A percentile compares a stretch with the other conserved stretches of the same genome.
phyloP scores from a whole-genome alignment of 108 stramenopile genomes.

The Nitzschia inconspicua region DNA sequence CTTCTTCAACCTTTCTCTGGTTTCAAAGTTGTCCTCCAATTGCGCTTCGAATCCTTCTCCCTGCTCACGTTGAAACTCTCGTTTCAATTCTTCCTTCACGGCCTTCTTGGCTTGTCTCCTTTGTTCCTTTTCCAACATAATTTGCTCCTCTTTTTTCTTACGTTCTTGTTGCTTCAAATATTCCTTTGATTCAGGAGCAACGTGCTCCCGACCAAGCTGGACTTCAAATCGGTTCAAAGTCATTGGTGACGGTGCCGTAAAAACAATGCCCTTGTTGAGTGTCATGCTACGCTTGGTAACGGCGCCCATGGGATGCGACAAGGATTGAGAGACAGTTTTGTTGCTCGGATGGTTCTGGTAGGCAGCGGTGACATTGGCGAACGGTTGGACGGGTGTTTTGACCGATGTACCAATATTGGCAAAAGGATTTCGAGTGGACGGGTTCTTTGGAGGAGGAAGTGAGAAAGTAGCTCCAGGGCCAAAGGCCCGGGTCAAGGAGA shows the following conservation, averaged over 20 bases:
- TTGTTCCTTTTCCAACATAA: background rate
- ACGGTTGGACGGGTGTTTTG: too few relatives aligned
- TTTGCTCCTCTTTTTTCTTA: conserved; percentile 1
- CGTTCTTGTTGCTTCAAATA: conserved; percentile 4
- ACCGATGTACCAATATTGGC: too few relatives aligned
- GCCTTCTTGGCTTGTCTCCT: background rate
- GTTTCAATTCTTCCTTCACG: conserved; percentile 3
- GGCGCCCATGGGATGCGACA: background rate
- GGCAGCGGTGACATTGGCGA: too few relatives aligned
- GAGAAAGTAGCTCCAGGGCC: too few relatives aligned
- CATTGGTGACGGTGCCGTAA: conserved; percentile 33
- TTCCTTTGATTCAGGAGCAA: conserved; percentile 24
- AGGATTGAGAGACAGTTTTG: background rate
- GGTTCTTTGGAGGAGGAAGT: too few relatives aligned
- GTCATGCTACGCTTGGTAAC: conserved; percentile 7
- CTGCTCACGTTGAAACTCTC: conserved; percentile 5
- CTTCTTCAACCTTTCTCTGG: background rate
- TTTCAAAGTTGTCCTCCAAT: conserved; percentile 4
- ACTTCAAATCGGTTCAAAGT: conserved; percentile 26
- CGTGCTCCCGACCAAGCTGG: conserved; percentile 29
- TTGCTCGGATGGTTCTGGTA: too few relatives aligned
- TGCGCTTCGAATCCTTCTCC: conserved; percentile 31
- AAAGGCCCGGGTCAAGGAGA: conserved; percentile 4
- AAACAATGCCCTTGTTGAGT: conserved; percentile 18
- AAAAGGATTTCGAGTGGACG: too few relatives aligned